These are phyloP conservation scores for Dictyostelium brefeldianum DNA, from an alignment of 78 protist genomes.

Conservation along the genomic window DNA sequence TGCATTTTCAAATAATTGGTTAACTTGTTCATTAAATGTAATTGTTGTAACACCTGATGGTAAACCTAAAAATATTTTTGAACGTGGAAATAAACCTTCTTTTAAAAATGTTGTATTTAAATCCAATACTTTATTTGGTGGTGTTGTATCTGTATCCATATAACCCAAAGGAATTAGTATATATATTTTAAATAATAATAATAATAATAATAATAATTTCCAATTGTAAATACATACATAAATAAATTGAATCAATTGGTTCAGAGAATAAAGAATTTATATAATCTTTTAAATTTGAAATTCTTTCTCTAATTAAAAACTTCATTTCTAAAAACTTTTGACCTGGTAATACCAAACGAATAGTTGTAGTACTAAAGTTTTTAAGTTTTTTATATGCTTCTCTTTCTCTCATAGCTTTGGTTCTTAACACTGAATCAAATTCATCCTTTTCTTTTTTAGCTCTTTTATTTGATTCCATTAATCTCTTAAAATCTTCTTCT, in stretches of 20 bases:
- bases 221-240: conserved; percentile 30
- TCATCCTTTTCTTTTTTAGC: conserved; percentile 47
- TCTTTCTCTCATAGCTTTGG: conserved; percentile 69
- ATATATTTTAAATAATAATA: not conserved
- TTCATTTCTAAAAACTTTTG: conserved; percentile 58
- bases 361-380: conserved; percentile 17
- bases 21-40: conserved; percentile 3
- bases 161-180: not conserved
- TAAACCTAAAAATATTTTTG: conserved; percentile 52
- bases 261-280: not conserved
- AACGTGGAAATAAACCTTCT: conserved; percentile 39
- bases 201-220: not conserved
- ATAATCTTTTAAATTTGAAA: conserved; percentile 10
- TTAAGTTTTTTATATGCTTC: conserved; percentile 22
- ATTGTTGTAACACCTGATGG: not conserved
- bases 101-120: not conserved
- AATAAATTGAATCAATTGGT: conserved; percentile 23
- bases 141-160: conserved; percentile 43
- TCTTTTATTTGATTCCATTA: conserved; percentile 55
- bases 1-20: conserved; percentile 15
- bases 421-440: conserved; percentile 39
- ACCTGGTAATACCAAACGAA: conserved; percentile 40
- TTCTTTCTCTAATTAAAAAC: conserved; percentile 31
- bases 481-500: conserved; percentile 71
- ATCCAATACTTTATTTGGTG: conserved; percentile 48